Conservation (phyloP, 2,329 filamentous ascomycete species). For the Fusarium nisikadoi region DNA sequence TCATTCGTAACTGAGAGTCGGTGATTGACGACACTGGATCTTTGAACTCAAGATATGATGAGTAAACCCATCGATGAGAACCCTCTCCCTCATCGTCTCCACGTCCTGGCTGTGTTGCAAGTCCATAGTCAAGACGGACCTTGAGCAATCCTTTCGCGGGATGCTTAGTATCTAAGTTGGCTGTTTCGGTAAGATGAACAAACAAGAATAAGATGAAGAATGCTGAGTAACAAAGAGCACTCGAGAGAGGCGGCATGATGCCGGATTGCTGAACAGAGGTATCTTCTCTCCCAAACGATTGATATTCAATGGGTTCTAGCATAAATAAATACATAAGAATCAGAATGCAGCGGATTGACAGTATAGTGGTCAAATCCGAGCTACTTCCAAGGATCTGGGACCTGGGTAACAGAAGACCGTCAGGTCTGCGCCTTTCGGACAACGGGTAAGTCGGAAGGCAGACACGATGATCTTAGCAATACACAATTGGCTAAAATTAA, state of each 20-base stretch:
- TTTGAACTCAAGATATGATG: background rate
- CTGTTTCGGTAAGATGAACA: background rate
- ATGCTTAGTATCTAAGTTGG: background rate
- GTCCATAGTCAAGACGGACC: background rate
- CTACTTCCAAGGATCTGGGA: background rate
- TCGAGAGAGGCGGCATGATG: background rate
- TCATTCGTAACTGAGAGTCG: background rate
- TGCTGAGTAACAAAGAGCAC: background rate
- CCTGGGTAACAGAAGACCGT: background rate
- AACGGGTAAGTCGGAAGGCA: background rate
- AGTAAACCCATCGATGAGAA: background rate
- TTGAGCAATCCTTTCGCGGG: background rate
- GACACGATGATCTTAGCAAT: accelerated
- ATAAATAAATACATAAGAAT: background rate
- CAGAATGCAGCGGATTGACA: background rate
- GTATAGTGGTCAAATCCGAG: background rate
- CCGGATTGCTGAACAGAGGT: background rate
- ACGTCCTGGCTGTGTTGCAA: background rate
- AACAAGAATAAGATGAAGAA: background rate
- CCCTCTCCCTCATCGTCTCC: background rate
- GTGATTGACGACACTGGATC: background rate
- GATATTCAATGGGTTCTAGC: background rate
- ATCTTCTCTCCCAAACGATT: background rate
- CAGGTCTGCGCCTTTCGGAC: background rate
- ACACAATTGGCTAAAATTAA: accelerated